phyloP scores from a whole-genome alignment of 306 rosid genomes.

The Mucuna pruriens region DNA sequence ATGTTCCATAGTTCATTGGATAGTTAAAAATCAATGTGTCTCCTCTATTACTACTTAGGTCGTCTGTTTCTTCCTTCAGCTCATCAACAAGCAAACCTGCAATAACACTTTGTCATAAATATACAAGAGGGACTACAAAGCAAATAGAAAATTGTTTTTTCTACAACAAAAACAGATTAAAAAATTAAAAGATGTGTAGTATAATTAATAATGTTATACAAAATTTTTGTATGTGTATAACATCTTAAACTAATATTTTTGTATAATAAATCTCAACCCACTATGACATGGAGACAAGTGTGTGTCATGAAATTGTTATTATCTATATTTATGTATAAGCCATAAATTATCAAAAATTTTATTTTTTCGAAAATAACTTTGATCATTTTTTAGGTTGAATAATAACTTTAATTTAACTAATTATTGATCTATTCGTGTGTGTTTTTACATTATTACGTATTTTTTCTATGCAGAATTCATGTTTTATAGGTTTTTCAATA shows the following conservation, averaged over 20 bases:
- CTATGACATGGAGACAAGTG: background rate
- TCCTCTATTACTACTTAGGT: background rate
- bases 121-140: background rate
- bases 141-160: too few relatives aligned
- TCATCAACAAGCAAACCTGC: slow-evolving; percentile 41
- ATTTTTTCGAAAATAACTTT: too few relatives aligned
- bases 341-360: background rate
- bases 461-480: too few relatives aligned
- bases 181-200: too few relatives aligned
- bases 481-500: background rate
- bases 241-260: too few relatives aligned
- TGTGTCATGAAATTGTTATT: background rate
- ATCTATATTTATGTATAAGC: background rate
- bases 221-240: too few relatives aligned
- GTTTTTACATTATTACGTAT: background rate
- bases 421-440: background rate
- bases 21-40: background rate
- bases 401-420: background rate
- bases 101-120: background rate
- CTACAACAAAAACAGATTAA: too few relatives aligned
- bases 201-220: too few relatives aligned
- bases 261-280: too few relatives aligned
- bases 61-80: slow-evolving; percentile 24
- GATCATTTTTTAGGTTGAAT: too few relatives aligned
- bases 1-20: slow-evolving; percentile 36